Evolutionary conservation across 768 basidiomycete genomes (phyloP), one percentile per base, ranked within the genome.

Genomic region (Dentipellis fragilis): DNA sequence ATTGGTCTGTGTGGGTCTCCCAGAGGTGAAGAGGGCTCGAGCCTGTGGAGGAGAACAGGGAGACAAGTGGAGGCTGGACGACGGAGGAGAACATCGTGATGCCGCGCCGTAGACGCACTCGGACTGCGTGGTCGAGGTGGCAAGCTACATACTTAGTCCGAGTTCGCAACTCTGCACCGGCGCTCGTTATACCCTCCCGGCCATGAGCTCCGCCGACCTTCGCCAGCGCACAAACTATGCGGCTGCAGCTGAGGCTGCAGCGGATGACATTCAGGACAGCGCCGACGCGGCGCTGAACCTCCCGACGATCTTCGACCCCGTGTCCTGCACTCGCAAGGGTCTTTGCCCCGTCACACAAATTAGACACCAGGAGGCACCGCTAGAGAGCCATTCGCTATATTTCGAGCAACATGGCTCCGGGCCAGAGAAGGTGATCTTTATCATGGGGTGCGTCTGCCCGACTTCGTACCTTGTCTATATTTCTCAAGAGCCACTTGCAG

Each of bases 341-440:
- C 74, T 89, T n/a, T 91, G 87, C 64, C 87, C 85, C 2, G 82
- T 89, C 14, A 81, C 81, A 1, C 63, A 72, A 29, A 69, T 81
- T 4, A 73, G 73, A 23, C 68, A 72, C 14, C 71, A 67, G n/a
- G 67, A 67, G 2, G 69, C 74, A 51, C 67, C 75, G 0, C 57
- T 83, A 2, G 79, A 86, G 63, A 83, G 79, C 51, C 87, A 89
- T 63, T 87, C 85, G 0, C 71, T 91, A 2, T 93, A 91, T 67
- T 91, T 77, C 59, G 87, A 90, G 66, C 77, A 83, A 40, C 90
- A 93, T 66, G 90, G 89, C 3, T 69, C 59, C 3, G 84, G 84
- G 0, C 75, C 76, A 10, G 73, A 76, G 57, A 89, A 87, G 63
- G 66, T 91, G 16, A 64, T 91, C 1, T 80, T 89, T 60, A 82